Conservation (phyloP, 1,284 basidiomycete species). For the Tilletiaria anomala region DNA sequence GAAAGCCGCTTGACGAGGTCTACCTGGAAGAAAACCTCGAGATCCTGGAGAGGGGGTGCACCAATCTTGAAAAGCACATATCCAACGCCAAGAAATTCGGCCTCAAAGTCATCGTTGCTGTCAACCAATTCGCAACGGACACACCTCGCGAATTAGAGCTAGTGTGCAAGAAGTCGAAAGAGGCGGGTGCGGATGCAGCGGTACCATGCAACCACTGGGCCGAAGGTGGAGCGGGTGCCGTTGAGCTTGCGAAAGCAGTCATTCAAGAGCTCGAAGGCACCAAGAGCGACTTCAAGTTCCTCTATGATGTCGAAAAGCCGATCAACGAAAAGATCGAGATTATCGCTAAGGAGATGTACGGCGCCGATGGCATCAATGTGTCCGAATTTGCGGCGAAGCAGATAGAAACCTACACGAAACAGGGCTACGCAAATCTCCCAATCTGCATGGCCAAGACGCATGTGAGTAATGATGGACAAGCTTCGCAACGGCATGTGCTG, state of each 20-base stretch:
- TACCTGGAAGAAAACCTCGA: constrained; percentile 89
- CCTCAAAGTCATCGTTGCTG: constrained; percentile 86
- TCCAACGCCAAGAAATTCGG: constrained; percentile 91
- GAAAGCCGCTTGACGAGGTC: constrained; percentile 81
- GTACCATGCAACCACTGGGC: constrained; percentile 79
- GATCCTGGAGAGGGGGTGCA: constrained; percentile 77
- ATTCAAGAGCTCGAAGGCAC: constrained; percentile 27
- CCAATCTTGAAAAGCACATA: constrained; percentile 86
- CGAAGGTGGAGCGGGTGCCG: constrained; percentile 28
- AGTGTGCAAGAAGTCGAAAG: constrained; percentile 62
- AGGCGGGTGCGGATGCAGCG: constrained; percentile 83
- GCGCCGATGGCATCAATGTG: constrained; percentile 43
- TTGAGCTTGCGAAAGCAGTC: constrained; percentile 30
- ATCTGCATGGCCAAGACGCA: constrained; percentile 99
- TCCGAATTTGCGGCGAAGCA: constrained; percentile 60
- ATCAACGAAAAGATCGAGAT: constrained; percentile 34
- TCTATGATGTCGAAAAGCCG: constrained; percentile 28
- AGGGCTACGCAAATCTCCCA: constrained; percentile 55
- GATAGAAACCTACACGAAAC: constrained; percentile 76
- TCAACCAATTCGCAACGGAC: constrained; percentile 89
- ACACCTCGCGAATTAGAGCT: constrained; percentile 78
- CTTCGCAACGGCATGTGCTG: background rate
- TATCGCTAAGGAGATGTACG: constrained; percentile 37
- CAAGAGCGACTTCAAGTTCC: constrained; percentile 29
- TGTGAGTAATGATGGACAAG: constrained; percentile 49